Conservation (phyloP, 345 rosid species). For the Gossypium raimondii region DNA sequence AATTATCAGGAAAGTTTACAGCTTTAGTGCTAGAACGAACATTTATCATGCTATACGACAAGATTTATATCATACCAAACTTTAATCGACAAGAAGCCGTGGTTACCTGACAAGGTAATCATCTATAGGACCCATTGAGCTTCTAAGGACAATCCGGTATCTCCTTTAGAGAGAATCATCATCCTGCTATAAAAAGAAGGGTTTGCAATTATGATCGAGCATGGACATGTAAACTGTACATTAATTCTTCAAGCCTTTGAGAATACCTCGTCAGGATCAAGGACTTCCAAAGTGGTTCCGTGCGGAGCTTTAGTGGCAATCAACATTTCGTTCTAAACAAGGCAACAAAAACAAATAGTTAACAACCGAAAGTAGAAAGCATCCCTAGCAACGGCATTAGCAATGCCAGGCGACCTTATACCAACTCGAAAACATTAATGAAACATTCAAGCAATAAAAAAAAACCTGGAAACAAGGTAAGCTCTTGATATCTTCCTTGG, state of each 20-base stretch:
- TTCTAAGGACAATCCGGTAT: conserved; percentile 86
- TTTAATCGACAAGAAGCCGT: conserved; percentile 19
- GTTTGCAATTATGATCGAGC: not conserved
- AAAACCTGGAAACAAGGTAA: conserved; percentile 80
- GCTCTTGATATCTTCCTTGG: conserved; percentile 91
- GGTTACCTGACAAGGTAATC: conserved; percentile 89
- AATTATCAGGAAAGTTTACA: not conserved
- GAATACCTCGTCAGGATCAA: conserved; percentile 97
- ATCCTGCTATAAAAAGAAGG: conserved; percentile 41
- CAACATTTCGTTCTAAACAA: conserved; percentile 76
- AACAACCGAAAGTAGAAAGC: conserved; percentile 4
- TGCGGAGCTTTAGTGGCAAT: conserved; percentile 98
- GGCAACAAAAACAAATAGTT: not conserved
- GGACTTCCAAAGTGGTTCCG: conserved; percentile 97
- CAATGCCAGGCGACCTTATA: conserved; percentile 10
- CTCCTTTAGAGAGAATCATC: conserved; percentile 85
- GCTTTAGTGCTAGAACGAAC: not conserved
- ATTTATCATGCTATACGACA: not conserved
- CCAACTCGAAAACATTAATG: not conserved
- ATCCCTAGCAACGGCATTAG: not conserved
- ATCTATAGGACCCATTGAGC: conserved; percentile 97
- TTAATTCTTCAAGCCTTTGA: conserved; percentile 15
- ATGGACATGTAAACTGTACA: not conserved
- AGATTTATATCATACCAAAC: too few relatives aligned
- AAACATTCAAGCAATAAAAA: conserved; percentile 12